Evolutionary conservation across 805 yeast genomes (phyloP).

Genomic region (Lachancea quebecensis): DNA sequence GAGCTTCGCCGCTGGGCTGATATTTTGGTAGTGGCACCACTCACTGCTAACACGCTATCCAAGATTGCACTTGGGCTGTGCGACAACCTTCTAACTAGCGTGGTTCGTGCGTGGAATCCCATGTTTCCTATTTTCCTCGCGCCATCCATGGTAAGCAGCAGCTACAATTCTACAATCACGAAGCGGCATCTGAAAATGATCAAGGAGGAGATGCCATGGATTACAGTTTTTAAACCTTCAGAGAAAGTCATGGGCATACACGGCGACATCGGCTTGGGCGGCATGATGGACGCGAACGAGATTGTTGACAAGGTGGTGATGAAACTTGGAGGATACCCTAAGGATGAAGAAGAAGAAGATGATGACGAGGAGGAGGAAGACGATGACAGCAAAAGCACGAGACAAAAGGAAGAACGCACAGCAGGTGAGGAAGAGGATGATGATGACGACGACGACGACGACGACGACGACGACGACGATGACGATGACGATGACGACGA

Average conservation of each 20-base stretch:
- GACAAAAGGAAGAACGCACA: conserved; percentile 36
- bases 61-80: conserved; percentile 88
- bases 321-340: conserved; percentile 59
- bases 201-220: conserved; percentile 90
- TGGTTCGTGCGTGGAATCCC: conserved; percentile 93
- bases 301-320: conserved; percentile 78
- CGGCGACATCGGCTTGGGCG: conserved; percentile 99
- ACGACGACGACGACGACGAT: conserved; percentile 37
- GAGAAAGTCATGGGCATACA: conserved; percentile 89
- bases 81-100: conserved; percentile 85
- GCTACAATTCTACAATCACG: conserved; percentile 84
- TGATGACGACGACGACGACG: conserved; percentile 34
- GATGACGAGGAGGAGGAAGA: conserved; percentile 39
- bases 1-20: conserved; percentile 99
- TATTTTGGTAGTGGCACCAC: conserved; percentile 84
- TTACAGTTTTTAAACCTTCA: conserved; percentile 86
- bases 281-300: conserved; percentile 97
- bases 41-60: conserved; percentile 86
- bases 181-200: conserved; percentile 72
- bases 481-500: conserved; percentile 43
- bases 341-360: conserved; percentile 44
- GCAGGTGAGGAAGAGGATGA: conserved; percentile 46
- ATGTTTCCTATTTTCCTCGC: conserved; percentile 83
- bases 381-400: conserved; percentile 30
- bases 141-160: conserved; percentile 92